Evolutionary conservation across 768 basidiomycete genomes (phyloP), one percentile per base, ranked within the genome.

Genomic region (Lentinula detonsa): DNA sequence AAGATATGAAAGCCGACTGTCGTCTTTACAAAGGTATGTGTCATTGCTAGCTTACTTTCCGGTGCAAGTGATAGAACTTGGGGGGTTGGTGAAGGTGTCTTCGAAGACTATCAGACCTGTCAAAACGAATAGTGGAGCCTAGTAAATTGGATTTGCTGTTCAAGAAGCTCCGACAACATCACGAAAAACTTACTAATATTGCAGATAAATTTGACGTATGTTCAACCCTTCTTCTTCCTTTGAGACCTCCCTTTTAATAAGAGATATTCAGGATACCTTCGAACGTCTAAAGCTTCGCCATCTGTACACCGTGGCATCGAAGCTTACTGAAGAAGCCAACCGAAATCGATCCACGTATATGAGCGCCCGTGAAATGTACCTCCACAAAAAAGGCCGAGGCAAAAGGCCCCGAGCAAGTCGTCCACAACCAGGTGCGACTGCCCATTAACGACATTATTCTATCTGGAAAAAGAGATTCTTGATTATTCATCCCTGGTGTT

Each of bases 271-370:
- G 59, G 59, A 46, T 21, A 60, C 59, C 6, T 60, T 60, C 21
- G 48, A 60, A 10, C 59, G 59, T 13, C 37, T 60, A 40, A 60
- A 52, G 21, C 59, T 60, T 33, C 59, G 50, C n/a, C 50, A 60
- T 31, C 16, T 60, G 18, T 43, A 60, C 23, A 48, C 48, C 15
- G 23, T 52, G 4, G 59, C 59, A 4, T 39, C 49, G 21, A 51
- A 52, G 21, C 50, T 51, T 7, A 52, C 49, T 9, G 59, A 50
- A 42, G 49, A 60, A 60, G 59, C 59, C 5, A 52, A 60, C 21
- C 23, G 37, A 34, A 37, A 21, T 13, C 35, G 59, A n/a, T 34
- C 35, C 13, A 37, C 18, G 7, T 60, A 60, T 33, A 21, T 60
- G 31, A 49, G 28, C 37, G 59, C 49, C 16, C 16, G 50, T 6